phyloP scores from a whole-genome alignment of 192 early-diverging fungal genomes.

The Tieghemiomyces parasiticus region DNA sequence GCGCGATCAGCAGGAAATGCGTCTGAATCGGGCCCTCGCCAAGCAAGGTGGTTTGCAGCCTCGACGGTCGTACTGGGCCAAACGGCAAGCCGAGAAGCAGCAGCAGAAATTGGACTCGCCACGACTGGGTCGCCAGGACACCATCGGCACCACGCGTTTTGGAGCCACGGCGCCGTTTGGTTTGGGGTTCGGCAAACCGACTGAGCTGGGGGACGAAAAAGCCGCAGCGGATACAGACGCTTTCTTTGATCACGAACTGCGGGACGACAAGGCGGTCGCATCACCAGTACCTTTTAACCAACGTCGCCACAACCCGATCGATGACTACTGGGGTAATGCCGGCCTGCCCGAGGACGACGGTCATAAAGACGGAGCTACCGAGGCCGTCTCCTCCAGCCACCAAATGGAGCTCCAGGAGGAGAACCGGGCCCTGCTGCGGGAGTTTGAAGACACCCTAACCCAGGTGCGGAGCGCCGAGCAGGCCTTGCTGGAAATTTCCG shows the following conservation, averaged over 20 bases:
- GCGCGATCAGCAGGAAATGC: constrained; percentile 51
- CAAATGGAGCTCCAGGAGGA: constrained; percentile 50
- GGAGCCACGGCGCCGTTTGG: not conserved
- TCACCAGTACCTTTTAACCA: not conserved
- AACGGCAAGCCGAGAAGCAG: not conserved
- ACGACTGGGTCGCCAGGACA: not conserved
- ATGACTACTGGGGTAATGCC: constrained; percentile 8
- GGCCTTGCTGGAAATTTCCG: constrained; percentile 49
- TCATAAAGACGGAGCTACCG: constrained; percentile 11
- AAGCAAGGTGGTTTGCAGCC: constrained; percentile 32
- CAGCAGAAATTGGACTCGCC: too few relatives aligned
- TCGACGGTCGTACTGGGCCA: constrained; percentile 9
- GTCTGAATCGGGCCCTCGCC: constrained; percentile 49
- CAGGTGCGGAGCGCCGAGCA: constrained; percentile 30
- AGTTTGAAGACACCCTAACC: constrained; percentile 51
- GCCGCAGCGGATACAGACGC: too few relatives aligned
- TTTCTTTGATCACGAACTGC: too few relatives aligned
- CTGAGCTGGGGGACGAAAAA: too few relatives aligned
- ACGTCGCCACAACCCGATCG: not conserved
- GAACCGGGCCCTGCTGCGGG: constrained; percentile 47
- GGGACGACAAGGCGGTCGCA: not conserved
- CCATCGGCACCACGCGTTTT: not conserved
- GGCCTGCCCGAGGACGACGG: not conserved
- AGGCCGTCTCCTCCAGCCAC: constrained; percentile 37
- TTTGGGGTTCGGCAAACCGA: too few relatives aligned